Conservation (phyloP, 163 green algal genomes). For the Volvox carteri region DNA sequence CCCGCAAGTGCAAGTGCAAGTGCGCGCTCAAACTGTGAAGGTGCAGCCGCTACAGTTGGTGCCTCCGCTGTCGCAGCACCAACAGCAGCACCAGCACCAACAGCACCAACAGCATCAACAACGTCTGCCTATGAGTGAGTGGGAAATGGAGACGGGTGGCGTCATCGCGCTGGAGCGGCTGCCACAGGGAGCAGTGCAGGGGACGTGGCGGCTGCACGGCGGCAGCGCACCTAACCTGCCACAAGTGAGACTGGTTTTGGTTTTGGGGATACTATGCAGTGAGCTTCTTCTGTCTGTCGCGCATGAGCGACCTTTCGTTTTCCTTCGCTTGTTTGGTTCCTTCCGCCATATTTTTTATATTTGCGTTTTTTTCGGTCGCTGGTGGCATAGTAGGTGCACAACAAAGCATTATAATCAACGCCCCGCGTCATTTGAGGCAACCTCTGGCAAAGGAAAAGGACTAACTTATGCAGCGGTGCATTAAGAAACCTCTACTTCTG, state of each 20-base stretch:
- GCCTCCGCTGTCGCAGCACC: not conserved
- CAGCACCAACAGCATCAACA: not conserved
- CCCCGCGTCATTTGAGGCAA: no score
- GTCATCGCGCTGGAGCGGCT: not conserved
- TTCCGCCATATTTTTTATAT: no score
- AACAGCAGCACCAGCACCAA: not conserved
- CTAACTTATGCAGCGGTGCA: no score
- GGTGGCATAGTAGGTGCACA: no score
- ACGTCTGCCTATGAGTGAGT: not conserved
- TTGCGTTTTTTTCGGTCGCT: no score
- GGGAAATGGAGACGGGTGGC: not conserved
- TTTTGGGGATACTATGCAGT: no score
- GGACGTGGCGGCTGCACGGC: not conserved
- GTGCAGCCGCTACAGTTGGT: not conserved
- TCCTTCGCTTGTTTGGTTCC: no score
- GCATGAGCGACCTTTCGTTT: no score
- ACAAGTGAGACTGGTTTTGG: not conserved
- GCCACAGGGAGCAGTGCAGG: not conserved
- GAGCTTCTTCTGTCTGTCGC: no score
- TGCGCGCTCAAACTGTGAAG: not conserved
- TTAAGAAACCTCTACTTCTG: not conserved
- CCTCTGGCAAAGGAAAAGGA: no score
- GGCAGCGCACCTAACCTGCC: constrained; percentile 16
- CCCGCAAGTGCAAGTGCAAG: not conserved
- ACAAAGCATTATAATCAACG: no score